Evolutionary conservation across 345 rosid genomes (phyloP).

Genomic region (Odontarrhena argentea): DNA sequence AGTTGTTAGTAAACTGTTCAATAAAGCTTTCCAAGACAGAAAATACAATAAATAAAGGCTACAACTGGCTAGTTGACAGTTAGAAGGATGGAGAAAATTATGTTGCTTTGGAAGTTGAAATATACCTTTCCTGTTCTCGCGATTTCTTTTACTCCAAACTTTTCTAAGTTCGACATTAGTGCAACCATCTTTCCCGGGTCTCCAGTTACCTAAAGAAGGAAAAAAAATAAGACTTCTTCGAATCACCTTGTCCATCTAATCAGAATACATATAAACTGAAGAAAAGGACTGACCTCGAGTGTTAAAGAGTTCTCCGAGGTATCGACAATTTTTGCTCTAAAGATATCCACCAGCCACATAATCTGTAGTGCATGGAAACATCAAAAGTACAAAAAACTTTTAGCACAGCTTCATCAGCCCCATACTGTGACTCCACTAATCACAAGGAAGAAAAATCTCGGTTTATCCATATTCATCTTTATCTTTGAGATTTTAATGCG

Average conservation of each 20-base stretch:
- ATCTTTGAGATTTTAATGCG: neutral
- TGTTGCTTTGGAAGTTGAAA: conserved; percentile 5
- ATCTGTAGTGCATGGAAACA: conserved; percentile 57
- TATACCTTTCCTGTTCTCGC: conserved; percentile 58
- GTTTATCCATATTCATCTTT: neutral
- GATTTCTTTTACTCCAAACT: conserved; percentile 91
- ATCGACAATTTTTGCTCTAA: conserved; percentile 93
- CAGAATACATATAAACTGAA: neutral
- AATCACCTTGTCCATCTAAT: conserved; percentile 28
- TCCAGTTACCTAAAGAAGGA: conserved; percentile 69
- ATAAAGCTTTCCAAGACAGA: conserved; percentile 18
- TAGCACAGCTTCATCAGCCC: neutral
- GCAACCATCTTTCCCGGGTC: conserved; percentile 97
- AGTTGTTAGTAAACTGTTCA: conserved; percentile 33
- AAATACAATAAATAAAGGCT: neutral
- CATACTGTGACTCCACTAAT: conserved; percentile 12
- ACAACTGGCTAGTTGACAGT: conserved; percentile 22
- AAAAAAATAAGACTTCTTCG: conserved; percentile 1
- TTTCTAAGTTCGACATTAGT: conserved; percentile 68
- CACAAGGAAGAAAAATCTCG: neutral
- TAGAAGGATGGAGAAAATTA: conserved; percentile 9
- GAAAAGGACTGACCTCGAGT: conserved; percentile 63
- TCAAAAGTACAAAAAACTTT: conserved; percentile 3
- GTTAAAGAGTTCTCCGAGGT: conserved; percentile 69
- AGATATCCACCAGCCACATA: conserved; percentile 90